Evolutionary conservation across 2,329 filamentous ascomycete species (phyloP).

Genomic region (Knufia fluminis): DNA sequence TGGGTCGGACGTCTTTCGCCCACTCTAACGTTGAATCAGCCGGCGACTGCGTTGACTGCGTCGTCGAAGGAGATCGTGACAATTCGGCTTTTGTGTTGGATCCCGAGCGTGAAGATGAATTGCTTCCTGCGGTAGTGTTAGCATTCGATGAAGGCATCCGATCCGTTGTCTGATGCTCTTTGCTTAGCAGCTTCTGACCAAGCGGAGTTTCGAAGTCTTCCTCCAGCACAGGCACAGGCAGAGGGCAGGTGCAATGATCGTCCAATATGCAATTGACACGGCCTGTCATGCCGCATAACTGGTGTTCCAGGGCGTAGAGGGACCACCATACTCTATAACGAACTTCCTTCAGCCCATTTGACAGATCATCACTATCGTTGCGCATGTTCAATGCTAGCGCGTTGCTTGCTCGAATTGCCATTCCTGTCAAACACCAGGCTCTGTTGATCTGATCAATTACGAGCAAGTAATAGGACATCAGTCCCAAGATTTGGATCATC

Average conservation of each 20-base stretch:
- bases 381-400: constrained; percentile 38
- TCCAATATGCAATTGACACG: constrained; percentile 35
- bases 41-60: constrained; percentile 13
- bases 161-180: constrained; percentile 26
- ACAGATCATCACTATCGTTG: constrained; percentile 30
- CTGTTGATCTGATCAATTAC: constrained; percentile 36
- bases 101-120: constrained; percentile 11
- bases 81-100: constrained; percentile 11
- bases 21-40: constrained; percentile 16
- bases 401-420: constrained; percentile 36
- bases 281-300: constrained; percentile 39
- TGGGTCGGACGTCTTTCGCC: constrained; percentile 28
- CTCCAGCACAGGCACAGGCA: constrained; percentile 35
- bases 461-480: constrained; percentile 37
- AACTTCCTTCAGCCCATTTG: constrained; percentile 34
- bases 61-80: constrained; percentile 16
- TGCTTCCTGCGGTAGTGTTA: constrained; percentile 13
- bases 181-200: constrained; percentile 28
- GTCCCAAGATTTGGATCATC: constrained; percentile 36
- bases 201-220: constrained; percentile 29
- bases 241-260: constrained; percentile 35
- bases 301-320: constrained; percentile 36
- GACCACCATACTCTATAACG: constrained; percentile 41
- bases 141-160: constrained; percentile 24
- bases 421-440: constrained; percentile 34